These are phyloP conservation scores for Rhizopus stolonifer DNA, from an alignment of 371 early-diverging fungal species.

Conservation along the genomic window DNA sequence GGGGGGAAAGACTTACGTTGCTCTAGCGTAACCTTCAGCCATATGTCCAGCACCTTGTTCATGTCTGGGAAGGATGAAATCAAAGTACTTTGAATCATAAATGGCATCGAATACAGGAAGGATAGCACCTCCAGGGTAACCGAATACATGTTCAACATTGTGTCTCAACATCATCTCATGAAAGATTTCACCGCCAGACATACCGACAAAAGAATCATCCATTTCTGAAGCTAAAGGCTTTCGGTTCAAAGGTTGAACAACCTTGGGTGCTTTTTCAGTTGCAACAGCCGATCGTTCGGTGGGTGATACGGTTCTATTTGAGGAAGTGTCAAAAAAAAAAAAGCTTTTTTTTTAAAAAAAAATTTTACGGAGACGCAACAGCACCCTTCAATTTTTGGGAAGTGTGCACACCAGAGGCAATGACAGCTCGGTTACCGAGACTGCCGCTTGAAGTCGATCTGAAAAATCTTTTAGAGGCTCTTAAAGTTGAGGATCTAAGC, in stretches of 20 bases:
- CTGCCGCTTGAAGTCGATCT: conserved; percentile 2
- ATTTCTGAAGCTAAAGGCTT: conserved; percentile 26
- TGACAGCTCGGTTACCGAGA: conserved; percentile 12
- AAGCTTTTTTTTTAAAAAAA: no score
- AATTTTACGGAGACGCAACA: conserved; percentile 21
- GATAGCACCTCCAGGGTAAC: conserved; percentile 97
- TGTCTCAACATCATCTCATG: conserved; percentile 97
- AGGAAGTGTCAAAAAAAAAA: no score
- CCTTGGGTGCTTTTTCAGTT: conserved; percentile 14
- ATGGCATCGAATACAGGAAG: conserved; percentile 97
- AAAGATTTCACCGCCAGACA: conserved; percentile 97
- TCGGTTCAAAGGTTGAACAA: conserved; percentile 29
- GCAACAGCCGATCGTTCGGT: conserved; percentile 23
- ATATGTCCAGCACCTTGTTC: conserved; percentile 99
- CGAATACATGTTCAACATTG: conserved; percentile 91
- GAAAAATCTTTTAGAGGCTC: conserved; percentile 14
- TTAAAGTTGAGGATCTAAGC: conserved; percentile 20
- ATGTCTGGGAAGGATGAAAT: conserved; percentile 93
- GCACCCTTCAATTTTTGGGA: conserved; percentile 24
- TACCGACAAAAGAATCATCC: conserved; percentile 84
- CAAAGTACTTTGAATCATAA: conserved; percentile 90
- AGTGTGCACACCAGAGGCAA: conserved; percentile 21
- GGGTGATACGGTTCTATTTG: conserved; percentile 14
- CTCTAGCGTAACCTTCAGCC: conserved; percentile 97
- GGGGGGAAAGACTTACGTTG: conserved; percentile 60